Base-by-base conservation (phyloP, 2,329 filamentous ascomycete species). In the Aspergillus tubingensis region DNA sequence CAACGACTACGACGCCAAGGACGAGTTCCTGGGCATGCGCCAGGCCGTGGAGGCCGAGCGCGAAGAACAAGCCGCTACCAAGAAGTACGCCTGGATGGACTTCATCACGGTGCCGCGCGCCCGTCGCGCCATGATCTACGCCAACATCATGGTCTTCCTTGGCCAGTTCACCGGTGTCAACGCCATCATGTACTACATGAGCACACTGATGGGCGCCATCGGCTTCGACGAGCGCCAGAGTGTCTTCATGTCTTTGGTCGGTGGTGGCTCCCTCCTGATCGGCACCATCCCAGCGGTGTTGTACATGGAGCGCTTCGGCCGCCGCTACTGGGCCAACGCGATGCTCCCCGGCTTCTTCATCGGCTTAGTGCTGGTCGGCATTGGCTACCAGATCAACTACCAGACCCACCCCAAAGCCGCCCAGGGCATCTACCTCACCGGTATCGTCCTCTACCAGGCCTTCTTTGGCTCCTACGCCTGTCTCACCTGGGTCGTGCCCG, bases 171-270 rank as follows among this genome's bases (percentile, higher is more conserved):
- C 88, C 0, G 88, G 88, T 57, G 86, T 90, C 52, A 89, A 89
- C 62, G 86, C 86, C 0, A 85, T 89, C 58, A 85, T 88, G 82
- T 91, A 91, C 76, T 91, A 90, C 77, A 89, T 91, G 87, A 82
- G 80, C 0, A 81, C 85, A 0, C 77, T 91, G 6, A 90, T 91
- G 86, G 77, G 76, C 53, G 83, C 88, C 68, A 86, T 91, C 47
- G 88, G 88, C 11, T 91, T 91, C 74, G 74, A 87, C 67, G 75
- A 82, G 7, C 81, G 84, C 60, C 74, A 87, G 53, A 77, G 86
- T 15, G 89, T 87, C 61, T 91, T 90, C 80, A 91, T 91, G 88
- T 90, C 88, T 0, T 82, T 91, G 0, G 88, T 91, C 13, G 88
- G 89, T 3, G 88, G 88, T 25, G 88, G 86, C 3, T 78, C 88